Conservation (phyloP, 2,329 filamentous ascomycete species). For the Beauveria australis region DNA sequence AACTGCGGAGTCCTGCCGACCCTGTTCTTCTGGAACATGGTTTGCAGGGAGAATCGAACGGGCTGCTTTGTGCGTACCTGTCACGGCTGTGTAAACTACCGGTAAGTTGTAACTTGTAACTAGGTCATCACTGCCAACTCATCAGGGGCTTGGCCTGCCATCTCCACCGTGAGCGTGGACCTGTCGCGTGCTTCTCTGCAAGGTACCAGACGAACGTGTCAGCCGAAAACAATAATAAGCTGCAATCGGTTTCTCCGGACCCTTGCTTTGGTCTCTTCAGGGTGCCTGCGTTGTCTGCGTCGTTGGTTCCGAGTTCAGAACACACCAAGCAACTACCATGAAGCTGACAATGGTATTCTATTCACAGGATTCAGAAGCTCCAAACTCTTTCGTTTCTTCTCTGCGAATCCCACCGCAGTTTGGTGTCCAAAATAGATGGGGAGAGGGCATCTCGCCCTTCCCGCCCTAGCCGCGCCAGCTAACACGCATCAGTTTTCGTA, state of each 20-base stretch:
- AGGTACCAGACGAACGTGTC: neutral
- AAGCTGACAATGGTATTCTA: neutral
- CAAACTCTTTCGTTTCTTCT: neutral
- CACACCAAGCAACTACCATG: neutral
- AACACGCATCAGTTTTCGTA: neutral
- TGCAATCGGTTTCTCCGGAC: neutral
- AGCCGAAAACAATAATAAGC: neutral
- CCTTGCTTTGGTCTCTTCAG: neutral
- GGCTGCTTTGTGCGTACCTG: neutral
- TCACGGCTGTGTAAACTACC: neutral
- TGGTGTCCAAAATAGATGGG: neutral
- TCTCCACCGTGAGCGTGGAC: neutral
- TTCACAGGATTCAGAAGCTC: neutral
- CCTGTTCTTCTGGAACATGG: neutral
- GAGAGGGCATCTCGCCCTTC: neutral
- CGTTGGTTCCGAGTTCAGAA: neutral
- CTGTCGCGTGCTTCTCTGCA: neutral
- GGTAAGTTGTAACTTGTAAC: too few species aligned
- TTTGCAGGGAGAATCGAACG: neutral
- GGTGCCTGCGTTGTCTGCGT: neutral
- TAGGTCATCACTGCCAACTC: too few species aligned
- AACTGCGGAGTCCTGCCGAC: neutral
- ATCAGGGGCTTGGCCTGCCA: neutral
- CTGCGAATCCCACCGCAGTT: neutral
- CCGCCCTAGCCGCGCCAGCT: neutral